Percentiles rank a stretch among this genome's conserved stretches.
These are phyloP conservation scores for Trichosporon sp. DNA, from an alignment of 1,284 basidiomycete genomes.

Conservation along the genomic window DNA sequence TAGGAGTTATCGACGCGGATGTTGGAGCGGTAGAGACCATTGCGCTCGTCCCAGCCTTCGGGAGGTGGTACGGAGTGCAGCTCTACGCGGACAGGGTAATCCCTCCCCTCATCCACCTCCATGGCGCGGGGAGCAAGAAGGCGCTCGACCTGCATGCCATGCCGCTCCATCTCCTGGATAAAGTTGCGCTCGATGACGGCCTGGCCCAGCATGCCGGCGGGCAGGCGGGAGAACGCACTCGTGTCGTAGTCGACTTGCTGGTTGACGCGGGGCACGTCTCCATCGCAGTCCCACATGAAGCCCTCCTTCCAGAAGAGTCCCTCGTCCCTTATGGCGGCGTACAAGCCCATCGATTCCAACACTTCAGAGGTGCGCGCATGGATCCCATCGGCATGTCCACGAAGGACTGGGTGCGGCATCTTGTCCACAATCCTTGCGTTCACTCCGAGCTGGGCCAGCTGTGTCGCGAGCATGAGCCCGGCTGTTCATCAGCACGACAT, in stretches of 20 bases:
- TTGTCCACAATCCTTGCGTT: constrained; percentile 43
- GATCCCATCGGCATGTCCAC: constrained; percentile 39
- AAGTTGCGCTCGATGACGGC: constrained; percentile 32
- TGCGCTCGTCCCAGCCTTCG: not conserved
- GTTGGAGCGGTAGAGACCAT: not conserved
- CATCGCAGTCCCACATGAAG: constrained; percentile 27
- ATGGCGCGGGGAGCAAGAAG: constrained; percentile 3
- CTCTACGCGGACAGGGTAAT: constrained; percentile 39
- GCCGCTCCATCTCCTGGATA: constrained; percentile 26
- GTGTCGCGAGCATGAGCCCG: constrained; percentile 32
- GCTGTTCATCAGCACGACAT: constrained; percentile 6
- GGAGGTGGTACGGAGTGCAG: constrained; percentile 30
- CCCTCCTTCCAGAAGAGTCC: constrained; percentile 20
- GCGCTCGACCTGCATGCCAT: constrained; percentile 28
- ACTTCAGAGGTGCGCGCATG: constrained; percentile 25
- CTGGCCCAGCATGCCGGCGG: constrained; percentile 24
- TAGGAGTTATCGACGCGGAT: not conserved
- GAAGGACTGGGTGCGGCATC: constrained; percentile 35
- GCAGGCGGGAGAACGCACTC: not conserved
- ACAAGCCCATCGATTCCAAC: not conserved
- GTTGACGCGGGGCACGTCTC: constrained; percentile 26
- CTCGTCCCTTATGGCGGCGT: not conserved
- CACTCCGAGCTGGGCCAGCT: constrained; percentile 33
- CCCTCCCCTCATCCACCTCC: constrained; percentile 29
- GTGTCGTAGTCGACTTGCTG: constrained; percentile 13